Conservation (phyloP, 73 alveolate species). For the Urostyla sp. region DNA sequence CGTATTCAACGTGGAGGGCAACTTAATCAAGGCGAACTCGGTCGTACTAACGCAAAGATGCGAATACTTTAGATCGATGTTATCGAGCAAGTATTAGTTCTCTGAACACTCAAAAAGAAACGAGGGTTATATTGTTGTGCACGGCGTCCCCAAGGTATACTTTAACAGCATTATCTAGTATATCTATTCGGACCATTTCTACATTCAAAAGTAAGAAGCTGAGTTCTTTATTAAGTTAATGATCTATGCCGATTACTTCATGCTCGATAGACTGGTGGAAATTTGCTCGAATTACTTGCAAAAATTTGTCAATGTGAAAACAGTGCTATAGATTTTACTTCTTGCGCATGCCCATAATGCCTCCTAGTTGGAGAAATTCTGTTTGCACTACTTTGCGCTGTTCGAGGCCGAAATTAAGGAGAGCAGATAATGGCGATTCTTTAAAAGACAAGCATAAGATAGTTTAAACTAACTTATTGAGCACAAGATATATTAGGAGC, state of each 20-base stretch:
- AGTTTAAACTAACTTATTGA: not conserved
- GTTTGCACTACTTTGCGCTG: constrained; percentile 8
- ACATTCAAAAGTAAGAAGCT: not conserved
- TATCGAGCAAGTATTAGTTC: not conserved
- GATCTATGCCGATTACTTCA: constrained; percentile 55
- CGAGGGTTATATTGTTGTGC: not conserved
- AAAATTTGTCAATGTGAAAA: constrained; percentile 7
- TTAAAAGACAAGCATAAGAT: constrained; percentile 9
- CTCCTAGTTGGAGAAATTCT: not conserved
- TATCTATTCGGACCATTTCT: constrained; percentile 55
- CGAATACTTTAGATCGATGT: constrained; percentile 50
- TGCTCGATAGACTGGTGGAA: constrained; percentile 15
- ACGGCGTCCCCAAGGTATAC: constrained; percentile 21
- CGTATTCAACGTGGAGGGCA: constrained; percentile 30
- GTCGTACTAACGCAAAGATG: constrained; percentile 26
- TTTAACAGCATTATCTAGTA: constrained; percentile 33
- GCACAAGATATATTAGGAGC: constrained; percentile 1
- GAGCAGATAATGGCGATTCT: not conserved
- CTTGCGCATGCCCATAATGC: constrained; percentile 56
- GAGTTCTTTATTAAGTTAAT: constrained; percentile 17
- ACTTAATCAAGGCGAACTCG: constrained; percentile 31
- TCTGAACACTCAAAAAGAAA: not conserved
- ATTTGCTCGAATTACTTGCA: constrained; percentile 31
- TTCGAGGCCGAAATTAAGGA: constrained; percentile 7
- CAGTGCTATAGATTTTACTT: constrained; percentile 3